Base-by-base conservation (phyloP, 495 filamentous ascomycete genomes). In the Pyrenopolyporus hunteri region DNA sequence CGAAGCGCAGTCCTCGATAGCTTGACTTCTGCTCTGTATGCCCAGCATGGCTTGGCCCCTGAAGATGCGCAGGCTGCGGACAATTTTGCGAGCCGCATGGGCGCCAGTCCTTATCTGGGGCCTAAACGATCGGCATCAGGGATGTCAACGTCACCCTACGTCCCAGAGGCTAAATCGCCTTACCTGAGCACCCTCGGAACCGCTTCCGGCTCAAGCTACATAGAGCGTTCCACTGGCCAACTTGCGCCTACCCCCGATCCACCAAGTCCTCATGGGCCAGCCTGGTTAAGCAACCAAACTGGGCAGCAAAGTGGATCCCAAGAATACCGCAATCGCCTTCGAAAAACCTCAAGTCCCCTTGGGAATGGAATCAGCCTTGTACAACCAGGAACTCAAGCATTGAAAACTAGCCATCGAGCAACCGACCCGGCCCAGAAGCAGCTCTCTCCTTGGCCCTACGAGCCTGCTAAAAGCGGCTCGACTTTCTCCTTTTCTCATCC, bases 401-500 rank as follows among this genome's bases (percentile, higher is more conserved):
- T 20, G 23, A 23, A 25, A 31, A 36, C 33, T 5, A 19, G 22
- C 8, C 32, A 26, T 7, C 1, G 49, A 5, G 40, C 65, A 7
- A 43, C 68, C 2, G 54, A 32, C n/a, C 49, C 40, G 25, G 47
- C 19, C 13, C 61, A 58, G 8, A 61, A 59, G 19, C 37, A 42
- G 7, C 43, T 54, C 33, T 50, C 45, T n/a, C 47, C 50, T 31
- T 56, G 63, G 61, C 7, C 44, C 16, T 28, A 35, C 17, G 46
- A 53, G 20, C 22, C 46, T 11, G 6, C 33, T 3, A 61, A 37
- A 47, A 57, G 39, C 19, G 28, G 47, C 6, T 75, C 73, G 26
- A 46, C 69, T 7, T 55, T 74, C 29, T 40, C 66, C 13, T 76
- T 75, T 49, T 63, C 72, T 8, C 62, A 75, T 44, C 62, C 69